Base-by-base conservation (phyloP, 345 rosid species). In the Lepidium sativum region DNA sequence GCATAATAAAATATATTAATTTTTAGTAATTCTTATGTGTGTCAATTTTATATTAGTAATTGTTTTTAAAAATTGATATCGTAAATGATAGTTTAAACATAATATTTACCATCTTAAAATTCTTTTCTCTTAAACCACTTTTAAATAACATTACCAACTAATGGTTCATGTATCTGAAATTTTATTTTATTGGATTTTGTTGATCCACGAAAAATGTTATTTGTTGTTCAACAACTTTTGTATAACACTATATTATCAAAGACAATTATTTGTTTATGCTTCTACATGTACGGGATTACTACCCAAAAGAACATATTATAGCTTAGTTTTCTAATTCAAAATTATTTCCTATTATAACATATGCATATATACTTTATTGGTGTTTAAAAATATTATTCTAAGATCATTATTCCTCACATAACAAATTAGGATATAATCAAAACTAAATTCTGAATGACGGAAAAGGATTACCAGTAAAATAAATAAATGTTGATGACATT, bases 341-440 rank as follows among this genome's bases (percentile, higher is more conserved):
- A 15, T 16, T 27, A n/a, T n/a, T 50, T 50, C 1, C 2, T 27
- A 38, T 63, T 17, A 31, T 35, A 52, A 65, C 58, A 41, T 9
- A 53, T 32, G 53, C 56, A 38, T 38, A 57, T 68, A 68, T 57
- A 57, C 72, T 25, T 47, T 48, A 10, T 50, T 40, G 60, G 53
- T 58, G 60, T 39, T 59, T n/a, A 49, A 51, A 59, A 31, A 50
- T 68, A 39, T 59, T 59, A 50, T 68, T 68, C 66, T 57, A 14
- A 39, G 32, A 59, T 68, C 35, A 49, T 31, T 68, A 68, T 68
- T 68, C 71, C 18, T 40, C 35, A 50, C 27, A 20, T 60, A 43
- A 8, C 6, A 35, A 70, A 51, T 42, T 52, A 53, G n/a, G 41
- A 34, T 41, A 15, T 52, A 60, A 51, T 32, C 16, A 41, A 52